Conservation (phyloP, 345 rosid species). For the Rhodamnia argentea region DNA sequence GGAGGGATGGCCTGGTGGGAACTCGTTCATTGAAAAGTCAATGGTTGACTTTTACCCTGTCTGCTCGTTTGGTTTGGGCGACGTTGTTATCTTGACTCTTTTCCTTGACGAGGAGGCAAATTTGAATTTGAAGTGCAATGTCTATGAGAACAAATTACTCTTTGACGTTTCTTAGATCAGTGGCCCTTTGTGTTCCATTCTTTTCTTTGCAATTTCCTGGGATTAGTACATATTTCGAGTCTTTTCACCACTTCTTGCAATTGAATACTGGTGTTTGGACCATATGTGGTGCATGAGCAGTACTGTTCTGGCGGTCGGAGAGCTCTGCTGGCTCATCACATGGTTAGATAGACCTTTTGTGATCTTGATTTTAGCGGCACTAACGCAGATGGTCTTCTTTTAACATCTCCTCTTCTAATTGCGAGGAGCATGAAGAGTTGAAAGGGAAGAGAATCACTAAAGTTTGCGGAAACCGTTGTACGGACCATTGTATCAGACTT, state of each 20-base stretch:
- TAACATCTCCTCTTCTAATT: neutral
- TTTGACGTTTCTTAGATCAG: neutral
- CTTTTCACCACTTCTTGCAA: neutral
- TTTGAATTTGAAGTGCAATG: neutral
- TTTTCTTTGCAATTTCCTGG: neutral
- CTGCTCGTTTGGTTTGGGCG: neutral
- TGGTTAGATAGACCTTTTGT: neutral
- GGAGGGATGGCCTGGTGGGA: neutral
- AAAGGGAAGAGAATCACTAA: neutral
- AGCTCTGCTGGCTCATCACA: neutral
- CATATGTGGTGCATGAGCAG: neutral
- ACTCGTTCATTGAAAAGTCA: neutral
- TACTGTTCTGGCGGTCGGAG: neutral
- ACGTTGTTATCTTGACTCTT: accelerated
- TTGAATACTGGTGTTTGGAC: neutral
- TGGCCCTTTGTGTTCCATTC: neutral
- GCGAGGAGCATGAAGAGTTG: neutral
- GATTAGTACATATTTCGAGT: neutral
- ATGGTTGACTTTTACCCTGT: neutral
- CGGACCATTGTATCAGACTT: neutral
- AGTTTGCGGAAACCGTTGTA: neutral
- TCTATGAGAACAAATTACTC: neutral
- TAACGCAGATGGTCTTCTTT: neutral
- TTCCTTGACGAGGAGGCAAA: neutral
- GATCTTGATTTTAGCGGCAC: neutral